Base-by-base conservation (phyloP, 495 filamentous ascomycete genomes). In the Neurospora intermedia region DNA sequence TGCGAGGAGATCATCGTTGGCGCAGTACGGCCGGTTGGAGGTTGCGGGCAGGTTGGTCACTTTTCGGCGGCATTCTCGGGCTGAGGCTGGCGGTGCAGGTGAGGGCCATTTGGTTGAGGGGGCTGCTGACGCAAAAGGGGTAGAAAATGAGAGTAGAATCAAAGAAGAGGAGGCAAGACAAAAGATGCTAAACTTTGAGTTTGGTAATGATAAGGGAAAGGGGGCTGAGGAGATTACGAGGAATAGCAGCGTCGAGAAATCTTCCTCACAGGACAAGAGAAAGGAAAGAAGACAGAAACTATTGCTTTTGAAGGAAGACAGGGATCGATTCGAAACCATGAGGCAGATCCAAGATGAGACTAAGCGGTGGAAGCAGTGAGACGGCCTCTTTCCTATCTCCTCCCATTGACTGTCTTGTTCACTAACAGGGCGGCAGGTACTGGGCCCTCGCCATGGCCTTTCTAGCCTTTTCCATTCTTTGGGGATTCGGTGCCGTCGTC, bases 251-350 rank as follows among this genome's bases (percentile, higher is more conserved):
- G 73, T 76, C 10, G 76, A 77, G n/a, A 75, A 75, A 31, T 75
- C 70, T 16, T 75, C 1, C 69, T 38, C 31, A 84, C 54, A 87
- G 87, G 82, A 90, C 71, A 83, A 85, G 27, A 85, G 88, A 54
- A 89, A 86, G 70, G 86, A 87, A 62, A 81, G 88, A 4, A 77
- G 82, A 23, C 79, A 85, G 41, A 84, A 88, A 38, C 76, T 92
- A 2, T 78, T 85, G 69, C 80, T 83, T 15, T 77, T 91, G 40
- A 79, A 86, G 45, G 77, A 83, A 42, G 84, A 90, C 27, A 87
- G 90, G 77, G 91, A 91, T 74, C 87, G 93, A 18, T 95, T 95
- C 74, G 82, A 91, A 27, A 86, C 91, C 1, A 95, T 95, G 93
- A 86, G 93, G 38, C 85, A 87, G 31, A 90, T 94, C 23, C 89